Conservation (phyloP, 2,329 filamentous ascomycete species). For the Sclerotinia subarctica region DNA sequence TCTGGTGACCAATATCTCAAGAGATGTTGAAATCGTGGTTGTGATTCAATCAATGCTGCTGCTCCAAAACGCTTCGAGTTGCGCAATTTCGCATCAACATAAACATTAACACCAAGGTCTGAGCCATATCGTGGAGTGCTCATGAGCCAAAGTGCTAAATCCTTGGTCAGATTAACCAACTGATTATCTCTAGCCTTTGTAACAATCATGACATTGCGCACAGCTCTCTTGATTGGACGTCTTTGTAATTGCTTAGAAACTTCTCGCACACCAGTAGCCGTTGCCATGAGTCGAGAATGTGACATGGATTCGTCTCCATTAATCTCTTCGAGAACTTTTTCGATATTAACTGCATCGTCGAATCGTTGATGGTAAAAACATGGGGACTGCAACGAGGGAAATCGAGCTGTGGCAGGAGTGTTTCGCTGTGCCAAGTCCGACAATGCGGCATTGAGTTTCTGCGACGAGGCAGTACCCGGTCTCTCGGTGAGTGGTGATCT, state of each 20-base stretch:
- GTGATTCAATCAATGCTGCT: constrained; percentile 65
- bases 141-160: constrained; percentile 84
- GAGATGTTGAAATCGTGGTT: constrained; percentile 76
- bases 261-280: constrained; percentile 89
- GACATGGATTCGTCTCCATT: constrained; percentile 85
- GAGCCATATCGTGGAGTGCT: constrained; percentile 85
- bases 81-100: constrained; percentile 93
- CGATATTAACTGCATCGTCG: constrained; percentile 91
- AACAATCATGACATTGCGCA: constrained; percentile 95
- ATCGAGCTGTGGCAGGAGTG: constrained; percentile 43
- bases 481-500: constrained; percentile 24
- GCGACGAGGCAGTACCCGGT: constrained; percentile 42
- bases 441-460: constrained; percentile 60
- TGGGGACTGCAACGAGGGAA: constrained; percentile 78
- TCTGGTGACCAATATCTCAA: constrained; percentile 96
- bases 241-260: constrained; percentile 94
- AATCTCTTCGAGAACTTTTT: constrained; percentile 93
- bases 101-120: constrained; percentile 90
- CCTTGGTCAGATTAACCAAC: constrained; percentile 81
- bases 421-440: constrained; percentile 46
- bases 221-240: constrained; percentile 84
- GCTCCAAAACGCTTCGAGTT: constrained; percentile 86
- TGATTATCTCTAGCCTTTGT: constrained; percentile 96
- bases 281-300: constrained; percentile 91
- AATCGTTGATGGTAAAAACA: constrained; percentile 99